A percentile compares a stretch with the other conserved stretches of the same genome.
Evolutionary conservation across 768 basidiomycete species (phyloP).

Genomic region (Galerina sulciceps): DNA sequence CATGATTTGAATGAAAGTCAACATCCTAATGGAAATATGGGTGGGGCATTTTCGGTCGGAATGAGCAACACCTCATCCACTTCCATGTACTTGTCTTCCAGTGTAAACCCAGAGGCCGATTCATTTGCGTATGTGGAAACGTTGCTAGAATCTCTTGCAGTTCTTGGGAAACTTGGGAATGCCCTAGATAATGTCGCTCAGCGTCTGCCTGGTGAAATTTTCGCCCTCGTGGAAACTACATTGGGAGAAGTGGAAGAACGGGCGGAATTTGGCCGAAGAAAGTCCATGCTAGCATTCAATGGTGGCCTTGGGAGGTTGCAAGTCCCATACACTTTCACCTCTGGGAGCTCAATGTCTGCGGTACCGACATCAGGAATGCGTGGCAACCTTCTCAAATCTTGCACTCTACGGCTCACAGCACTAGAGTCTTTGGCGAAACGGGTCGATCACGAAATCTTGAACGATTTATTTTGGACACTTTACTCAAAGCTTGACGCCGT

Average conservation of each 20-base stretch:
- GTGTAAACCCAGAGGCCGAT: constrained; percentile 83
- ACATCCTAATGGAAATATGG: constrained; percentile 24
- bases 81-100: constrained; percentile 21
- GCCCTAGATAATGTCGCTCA: constrained; percentile 86
- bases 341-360: constrained; percentile 28
- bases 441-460: constrained; percentile 82
- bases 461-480: constrained; percentile 95
- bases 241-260: constrained; percentile 92
- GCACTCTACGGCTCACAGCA: constrained; percentile 67
- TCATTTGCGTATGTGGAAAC: constrained; percentile 94
- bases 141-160: constrained; percentile 89
- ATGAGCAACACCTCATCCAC: constrained; percentile 18
- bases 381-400: constrained; percentile 45
- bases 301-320: constrained; percentile 47
- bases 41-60: neutral
- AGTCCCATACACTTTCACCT: constrained; percentile 55
- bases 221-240: constrained; percentile 81
- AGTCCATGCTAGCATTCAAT: constrained; percentile 38
- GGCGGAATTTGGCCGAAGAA: constrained; percentile 73
- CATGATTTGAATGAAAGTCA: constrained; percentile 59
- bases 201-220: constrained; percentile 83
- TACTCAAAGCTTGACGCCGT: constrained; percentile 97
- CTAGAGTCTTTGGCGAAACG: constrained; percentile 75
- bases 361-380: constrained; percentile 28
- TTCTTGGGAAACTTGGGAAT: constrained; percentile 84